These are phyloP conservation scores for Spergularia azorica DNA, from an alignment of 179 eudicot genomes.

Conservation along the genomic window DNA sequence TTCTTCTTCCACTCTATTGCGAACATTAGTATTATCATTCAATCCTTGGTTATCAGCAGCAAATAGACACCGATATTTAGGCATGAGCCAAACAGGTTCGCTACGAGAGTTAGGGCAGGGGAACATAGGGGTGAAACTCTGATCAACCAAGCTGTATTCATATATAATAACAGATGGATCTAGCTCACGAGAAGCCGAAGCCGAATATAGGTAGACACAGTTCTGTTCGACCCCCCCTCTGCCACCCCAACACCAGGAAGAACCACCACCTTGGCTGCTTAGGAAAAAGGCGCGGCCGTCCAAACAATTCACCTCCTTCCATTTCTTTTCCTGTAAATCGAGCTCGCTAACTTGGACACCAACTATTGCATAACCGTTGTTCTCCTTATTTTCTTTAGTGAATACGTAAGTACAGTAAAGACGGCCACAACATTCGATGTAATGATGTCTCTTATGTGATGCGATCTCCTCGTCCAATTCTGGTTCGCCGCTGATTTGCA, in stretches of 20 bases:
- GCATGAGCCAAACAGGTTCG: neutral
- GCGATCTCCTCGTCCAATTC: neutral
- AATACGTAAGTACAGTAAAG: neutral
- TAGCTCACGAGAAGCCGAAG: too few species aligned
- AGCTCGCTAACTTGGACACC: neutral
- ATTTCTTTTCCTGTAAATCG: neutral
- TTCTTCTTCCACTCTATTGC: too few species aligned
- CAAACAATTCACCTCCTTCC: slow-evolving; percentile 1
- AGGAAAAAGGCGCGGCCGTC: slow-evolving; percentile 16
- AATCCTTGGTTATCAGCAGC: too few species aligned
- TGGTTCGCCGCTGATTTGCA: too few species aligned
- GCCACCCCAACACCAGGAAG: slow-evolving; percentile 8
- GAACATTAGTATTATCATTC: too few species aligned
- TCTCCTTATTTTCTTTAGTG: neutral
- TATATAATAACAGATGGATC: neutral
- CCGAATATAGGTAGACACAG: neutral
- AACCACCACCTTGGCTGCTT: neutral
- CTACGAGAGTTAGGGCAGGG: neutral
- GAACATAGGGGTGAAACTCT: neutral
- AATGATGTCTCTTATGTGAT: too few species aligned
- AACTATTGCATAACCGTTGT: neutral
- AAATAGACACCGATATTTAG: too few species aligned
- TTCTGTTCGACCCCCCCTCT: neutral
- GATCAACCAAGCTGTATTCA: neutral
- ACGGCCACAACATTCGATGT: slow-evolving; percentile 10